Evolutionary conservation across 495 filamentous ascomycete genomes (phyloP), one percentile per base, ranked within the genome.

Genomic region (Aspergillus heteromorphus): DNA sequence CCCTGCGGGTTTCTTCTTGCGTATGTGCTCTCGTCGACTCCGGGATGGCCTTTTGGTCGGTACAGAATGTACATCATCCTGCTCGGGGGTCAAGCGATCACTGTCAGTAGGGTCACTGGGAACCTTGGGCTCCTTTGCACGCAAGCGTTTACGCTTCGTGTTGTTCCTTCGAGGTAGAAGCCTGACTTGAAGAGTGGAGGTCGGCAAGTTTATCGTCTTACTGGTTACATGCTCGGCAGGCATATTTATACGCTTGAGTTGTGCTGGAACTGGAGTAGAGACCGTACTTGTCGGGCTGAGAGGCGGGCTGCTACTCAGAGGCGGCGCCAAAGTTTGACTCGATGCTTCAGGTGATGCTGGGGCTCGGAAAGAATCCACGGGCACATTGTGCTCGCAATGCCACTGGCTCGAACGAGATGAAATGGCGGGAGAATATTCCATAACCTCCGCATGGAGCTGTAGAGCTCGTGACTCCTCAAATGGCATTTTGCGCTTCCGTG

Each of bases 291-390:
- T 42, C 21, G 56, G 50, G 16, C 52, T 68, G 5, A 48, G 29
- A 2, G 63, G 62, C n/a, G 59, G 51, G 55, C 71, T 73, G 65
- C 77, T 81, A 53, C 79, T 82, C 49, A 65, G 55, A 3, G 81
- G 81, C 4, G 75, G 76, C 31, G 70, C 75, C 76, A 80, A 73
- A 1, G 77, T 82, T 54, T 76, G 72, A 51, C 73, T 81, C 30
- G 72, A 60, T 6, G 64, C 49, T 54, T 75, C 73, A 6, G 69
- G 56, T n/a, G 67, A 70, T 38, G 54, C 50, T 10, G 47, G 20
- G 7, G 57, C 48, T 7, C 36, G 56, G 8, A 49, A 59, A 19
- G 58, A 56, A 23, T 53, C 51, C 29, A 57, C 54, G 11, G 50
- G 47, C 2, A 9, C 17, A 17, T n/a, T 11, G 21, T 10, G 1